These are phyloP conservation scores for Multifurca ochricompacta DNA, from an alignment of 768 basidiomycete species.

Conservation along the genomic window DNA sequence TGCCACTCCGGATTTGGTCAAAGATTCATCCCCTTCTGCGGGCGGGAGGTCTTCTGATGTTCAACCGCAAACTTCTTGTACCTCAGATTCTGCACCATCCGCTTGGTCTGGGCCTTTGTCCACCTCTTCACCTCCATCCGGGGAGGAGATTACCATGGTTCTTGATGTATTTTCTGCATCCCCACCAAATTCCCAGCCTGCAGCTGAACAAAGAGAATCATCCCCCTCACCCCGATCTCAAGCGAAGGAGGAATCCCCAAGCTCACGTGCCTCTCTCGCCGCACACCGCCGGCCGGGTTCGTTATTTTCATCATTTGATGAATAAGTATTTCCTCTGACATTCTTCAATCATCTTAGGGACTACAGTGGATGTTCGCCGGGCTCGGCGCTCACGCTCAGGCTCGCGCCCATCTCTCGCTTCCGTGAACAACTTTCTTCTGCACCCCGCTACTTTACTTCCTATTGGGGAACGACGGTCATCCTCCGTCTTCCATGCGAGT, in stretches of 20 bases:
- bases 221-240: neutral
- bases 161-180: neutral
- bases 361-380: neutral
- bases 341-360: neutral
- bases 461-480: constrained; percentile 1
- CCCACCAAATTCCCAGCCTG: neutral
- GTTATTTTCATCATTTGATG: constrained; percentile 3
- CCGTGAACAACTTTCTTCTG: constrained; percentile 11
- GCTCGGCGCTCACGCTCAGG: constrained; percentile 2
- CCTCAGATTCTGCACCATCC: neutral
- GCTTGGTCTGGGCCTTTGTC: neutral
- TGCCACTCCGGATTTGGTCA: constrained; percentile 11
- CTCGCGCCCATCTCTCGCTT: constrained; percentile 12
- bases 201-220: neutral
- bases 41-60: neutral
- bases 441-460: constrained; percentile 15
- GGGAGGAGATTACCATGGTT: neutral
- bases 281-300: neutral
- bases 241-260: neutral
- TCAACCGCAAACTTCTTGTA: neutral
- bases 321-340: neutral
- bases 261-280: neutral
- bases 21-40: constrained; percentile 5
- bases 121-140: neutral
- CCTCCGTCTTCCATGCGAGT: neutral